Evolutionary conservation across 1,284 basidiomycete species (phyloP), one percentile per base, ranked within the genome.

Genomic region (Limonomyces culmigenus): DNA sequence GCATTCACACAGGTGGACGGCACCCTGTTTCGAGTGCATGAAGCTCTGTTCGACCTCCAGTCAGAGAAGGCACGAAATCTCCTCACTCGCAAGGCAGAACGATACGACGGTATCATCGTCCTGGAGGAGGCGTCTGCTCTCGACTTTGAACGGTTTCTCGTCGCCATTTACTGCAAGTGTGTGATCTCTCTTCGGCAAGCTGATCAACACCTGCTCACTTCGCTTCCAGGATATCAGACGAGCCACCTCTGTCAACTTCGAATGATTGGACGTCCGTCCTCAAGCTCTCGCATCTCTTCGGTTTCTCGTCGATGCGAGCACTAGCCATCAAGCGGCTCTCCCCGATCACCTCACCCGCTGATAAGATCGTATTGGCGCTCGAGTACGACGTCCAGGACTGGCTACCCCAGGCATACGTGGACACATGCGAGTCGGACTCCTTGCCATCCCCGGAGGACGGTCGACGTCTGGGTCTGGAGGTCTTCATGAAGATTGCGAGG

Each of bases 251-350:
- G 10, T 17, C 12, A 8, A 41, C 40, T 3, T 33, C 35, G 4
- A 39, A 40, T 1, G 45, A 41, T 23, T 46, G 45, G 45, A 21
- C 35, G 4, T 38, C 43, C 19, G 45, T 47, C 25, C 41, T 47
- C 16, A 30, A 35, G n/a, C 41, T 48, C 12, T 36, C 46, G 1
- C 25, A 41, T 12, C 33, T 39, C 15, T 45, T 41, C 41, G 21
- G 29, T 17, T 48, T 46, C 40, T 17, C 25, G 1, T 38, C 39
- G 13, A 38, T 48, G 25, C 43, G 42, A 2, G 38, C 36, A n/a
- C 41, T 44, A 4, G 42, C 44, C 29, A 38, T 45, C 12, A 16
- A 21, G 11, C 30, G 25, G 15, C 40, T 45, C 8, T n/a, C 16
- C 5, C 33, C 35, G 2, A 17, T 41, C 19, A 38, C 41, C 8